phyloP scores from a whole-genome alignment of 805 yeast genomes.

The Wickerhamiella alocasiicola region DNA sequence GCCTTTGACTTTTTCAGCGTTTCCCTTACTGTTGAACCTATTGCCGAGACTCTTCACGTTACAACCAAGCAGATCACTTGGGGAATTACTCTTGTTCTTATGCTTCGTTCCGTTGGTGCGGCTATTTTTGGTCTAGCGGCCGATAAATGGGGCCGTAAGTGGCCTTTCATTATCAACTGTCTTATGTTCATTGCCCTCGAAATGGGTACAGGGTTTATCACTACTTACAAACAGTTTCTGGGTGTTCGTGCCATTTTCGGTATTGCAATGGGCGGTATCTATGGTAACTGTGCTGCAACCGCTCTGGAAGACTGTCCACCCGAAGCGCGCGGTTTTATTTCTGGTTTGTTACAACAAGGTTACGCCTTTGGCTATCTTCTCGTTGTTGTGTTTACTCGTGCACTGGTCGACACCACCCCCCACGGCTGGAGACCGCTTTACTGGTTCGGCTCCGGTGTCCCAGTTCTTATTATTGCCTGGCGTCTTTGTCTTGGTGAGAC shows the following conservation, averaged over 20 bases:
- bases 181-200: constrained; percentile 42
- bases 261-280: constrained; percentile 59
- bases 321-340: constrained; percentile 45
- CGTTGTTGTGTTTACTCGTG: constrained; percentile 54
- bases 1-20: constrained; percentile 61
- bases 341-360: constrained; percentile 71
- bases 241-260: constrained; percentile 54
- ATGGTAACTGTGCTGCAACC: constrained; percentile 52
- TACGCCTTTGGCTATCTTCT: constrained; percentile 59
- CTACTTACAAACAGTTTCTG: constrained; percentile 45
- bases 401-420: constrained; percentile 35
- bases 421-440: constrained; percentile 60
- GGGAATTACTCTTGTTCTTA: constrained; percentile 61
- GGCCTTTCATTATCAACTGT: constrained; percentile 47
- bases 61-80: constrained; percentile 43
- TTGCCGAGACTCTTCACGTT: constrained; percentile 37
- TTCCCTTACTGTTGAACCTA: constrained; percentile 39
- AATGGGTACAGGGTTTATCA: constrained; percentile 32
- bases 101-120: constrained; percentile 64
- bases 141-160: constrained; percentile 55
- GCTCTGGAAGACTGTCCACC: constrained; percentile 55
- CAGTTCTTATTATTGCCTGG: constrained; percentile 46
- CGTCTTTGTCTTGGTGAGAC: constrained; percentile 51
- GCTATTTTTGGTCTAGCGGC: constrained; percentile 48
- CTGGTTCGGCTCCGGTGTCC: constrained; percentile 65